Evolutionary conservation across 169 alveolate genomes (phyloP).

Genomic region (Babesia bigemina): DNA sequence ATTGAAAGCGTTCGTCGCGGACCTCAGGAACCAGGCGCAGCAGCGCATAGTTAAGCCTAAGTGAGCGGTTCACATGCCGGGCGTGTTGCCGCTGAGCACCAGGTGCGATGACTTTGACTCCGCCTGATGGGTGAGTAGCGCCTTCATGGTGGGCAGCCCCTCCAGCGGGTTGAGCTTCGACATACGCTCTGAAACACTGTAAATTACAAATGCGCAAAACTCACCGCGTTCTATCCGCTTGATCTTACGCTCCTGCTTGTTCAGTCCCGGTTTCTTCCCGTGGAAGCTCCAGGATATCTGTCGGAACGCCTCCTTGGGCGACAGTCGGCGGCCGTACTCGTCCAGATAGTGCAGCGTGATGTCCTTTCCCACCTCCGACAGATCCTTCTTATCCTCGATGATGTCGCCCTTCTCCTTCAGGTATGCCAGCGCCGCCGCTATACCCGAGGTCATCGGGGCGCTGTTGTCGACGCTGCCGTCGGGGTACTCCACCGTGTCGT

Average conservation of each 20-base stretch:
- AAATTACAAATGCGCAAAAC: background rate
- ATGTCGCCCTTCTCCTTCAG: slow-evolving; percentile 77
- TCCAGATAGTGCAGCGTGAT: slow-evolving; percentile 71
- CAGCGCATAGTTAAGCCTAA: slow-evolving; percentile 12
- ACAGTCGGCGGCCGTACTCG: slow-evolving; percentile 72
- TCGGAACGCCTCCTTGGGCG: slow-evolving; percentile 80
- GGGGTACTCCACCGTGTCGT: background rate
- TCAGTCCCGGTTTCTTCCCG: slow-evolving; percentile 78
- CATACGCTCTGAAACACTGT: slow-evolving; percentile 35
- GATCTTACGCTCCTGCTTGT: slow-evolving; percentile 72
- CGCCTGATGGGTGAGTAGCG: slow-evolving; percentile 68
- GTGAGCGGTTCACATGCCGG: background rate
- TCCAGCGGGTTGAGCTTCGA: slow-evolving; percentile 72
- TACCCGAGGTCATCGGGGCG: slow-evolving; percentile 71
- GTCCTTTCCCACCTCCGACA: slow-evolving; percentile 64
- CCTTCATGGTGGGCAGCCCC: slow-evolving; percentile 77
- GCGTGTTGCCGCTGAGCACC: slow-evolving; percentile 48
- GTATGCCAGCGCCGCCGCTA: slow-evolving; percentile 74
- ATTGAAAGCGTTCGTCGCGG: slow-evolving; percentile 44
- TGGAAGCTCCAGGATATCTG: slow-evolving; percentile 77
- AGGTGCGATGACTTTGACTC: slow-evolving; percentile 69
- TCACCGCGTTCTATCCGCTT: slow-evolving; percentile 75
- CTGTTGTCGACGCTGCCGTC: slow-evolving; percentile 37
- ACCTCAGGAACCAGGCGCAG: slow-evolving; percentile 50
- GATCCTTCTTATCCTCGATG: slow-evolving; percentile 63